Evolutionary conservation across 2,329 filamentous ascomycete genomes (phyloP), one percentile per base, ranked within the genome.

Genomic region (Sporothrix phasma): DNA sequence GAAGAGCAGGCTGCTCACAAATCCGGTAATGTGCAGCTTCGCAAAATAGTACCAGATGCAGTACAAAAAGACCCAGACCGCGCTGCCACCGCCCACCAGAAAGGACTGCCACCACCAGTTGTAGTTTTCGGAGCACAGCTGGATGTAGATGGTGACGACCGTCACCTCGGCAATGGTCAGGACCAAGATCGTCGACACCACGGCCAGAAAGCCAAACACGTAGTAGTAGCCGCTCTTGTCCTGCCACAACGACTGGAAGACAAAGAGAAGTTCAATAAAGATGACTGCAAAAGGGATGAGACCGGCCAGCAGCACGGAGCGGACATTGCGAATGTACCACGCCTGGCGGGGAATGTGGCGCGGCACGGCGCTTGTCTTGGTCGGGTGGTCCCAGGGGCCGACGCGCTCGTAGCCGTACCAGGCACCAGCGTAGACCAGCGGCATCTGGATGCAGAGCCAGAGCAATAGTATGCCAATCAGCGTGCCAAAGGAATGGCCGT

Each of bases 81-180:
- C 84, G 69, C 87, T 90, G 69, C 87, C 85, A 56, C 87, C 88
- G 51, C 91, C 91, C 8, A 92, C 84, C 58, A 90, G 76, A 77
- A 96, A 94, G 61, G 88, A 90, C 73, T 90, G 88, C 90, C 90
- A 95, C 89, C 89, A 94, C 91, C 91, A 96, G 73, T 90, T 84
- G 75, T 94, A 88, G 74, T 95, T 92, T 81, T 95, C 91, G 1
- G 85, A 81, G 76, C 90, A 93, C 19, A 96, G 83, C 76, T 90
- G 88, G 56, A 89, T 83, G 74, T 96, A 95, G 17, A 91, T 88
- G 1, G 87, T 86, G 65, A 95, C 90, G 24, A 96, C 84, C 0
- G 89, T 92, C 61, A 92, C 89, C 76, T 94, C 89, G 69, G 90
- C 85, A 34, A 96, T 84, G 0, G 89, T 91, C 47, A 94, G 75